phyloP scores from a whole-genome alignment of 2,329 filamentous ascomycete genomes.

The Ophiostoma ulmi region DNA sequence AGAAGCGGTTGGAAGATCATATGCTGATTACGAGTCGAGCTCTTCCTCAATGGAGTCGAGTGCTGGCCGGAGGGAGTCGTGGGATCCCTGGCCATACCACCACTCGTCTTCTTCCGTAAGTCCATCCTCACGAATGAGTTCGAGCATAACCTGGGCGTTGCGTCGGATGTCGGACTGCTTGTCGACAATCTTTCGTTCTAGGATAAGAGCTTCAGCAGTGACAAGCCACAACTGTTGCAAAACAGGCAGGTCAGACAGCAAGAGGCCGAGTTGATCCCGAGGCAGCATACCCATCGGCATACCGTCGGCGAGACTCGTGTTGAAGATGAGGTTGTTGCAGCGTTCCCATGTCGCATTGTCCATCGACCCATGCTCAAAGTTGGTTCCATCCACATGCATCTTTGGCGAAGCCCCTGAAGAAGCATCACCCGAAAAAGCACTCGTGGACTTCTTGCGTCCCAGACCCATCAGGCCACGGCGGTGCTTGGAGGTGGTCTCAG shows the following conservation, averaged over 20 bases:
- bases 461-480: constrained; percentile 50
- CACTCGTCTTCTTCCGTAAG: constrained; percentile 57
- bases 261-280: constrained; percentile 45
- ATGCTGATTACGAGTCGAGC: background rate
- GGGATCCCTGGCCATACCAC: constrained; percentile 52
- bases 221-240: constrained; percentile 58
- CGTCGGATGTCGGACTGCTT: constrained; percentile 57
- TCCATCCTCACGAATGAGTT: constrained; percentile 59
- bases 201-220: constrained; percentile 58
- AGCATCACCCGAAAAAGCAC: constrained; percentile 35
- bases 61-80: constrained; percentile 52
- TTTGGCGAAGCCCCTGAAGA: constrained; percentile 1
- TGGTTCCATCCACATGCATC: background rate
- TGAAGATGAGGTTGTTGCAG: constrained; percentile 46
- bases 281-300: constrained; percentile 56
- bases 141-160: constrained; percentile 57
- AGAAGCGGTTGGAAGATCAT: background rate
- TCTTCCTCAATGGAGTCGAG: constrained; percentile 50
- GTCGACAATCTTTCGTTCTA: constrained; percentile 55
- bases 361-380: constrained; percentile 25
- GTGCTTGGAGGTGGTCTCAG: constrained; percentile 44
- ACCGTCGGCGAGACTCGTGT: constrained; percentile 55
- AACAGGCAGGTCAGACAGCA: constrained; percentile 53
- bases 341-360: constrained; percentile 28
- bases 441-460: constrained; percentile 54